A percentile compares a stretch with the other conserved stretches of the same genome.
phyloP scores from a whole-genome alignment of 2,329 filamentous ascomycete species.

The Hirsutella minnesotensis region DNA sequence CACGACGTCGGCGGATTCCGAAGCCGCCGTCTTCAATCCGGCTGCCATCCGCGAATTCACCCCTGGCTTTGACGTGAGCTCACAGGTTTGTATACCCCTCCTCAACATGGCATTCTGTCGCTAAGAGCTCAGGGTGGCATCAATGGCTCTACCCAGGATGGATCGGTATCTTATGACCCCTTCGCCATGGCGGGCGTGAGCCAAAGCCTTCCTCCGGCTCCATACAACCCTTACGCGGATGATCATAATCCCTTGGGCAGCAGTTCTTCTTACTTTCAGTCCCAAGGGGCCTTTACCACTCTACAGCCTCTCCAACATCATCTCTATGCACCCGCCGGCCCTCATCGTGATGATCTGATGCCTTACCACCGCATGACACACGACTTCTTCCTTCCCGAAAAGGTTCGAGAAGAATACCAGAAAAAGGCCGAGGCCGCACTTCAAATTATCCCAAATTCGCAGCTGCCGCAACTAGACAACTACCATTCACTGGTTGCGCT shows the following conservation, averaged over 20 bases:
- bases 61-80: constrained; percentile 41
- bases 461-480: constrained; percentile 69
- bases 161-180: constrained; percentile 40
- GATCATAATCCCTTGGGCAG: constrained; percentile 50
- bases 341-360: constrained; percentile 68
- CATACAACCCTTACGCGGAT: constrained; percentile 67
- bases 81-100: constrained; percentile 25
- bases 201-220: constrained; percentile 37
- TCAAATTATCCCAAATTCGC: constrained; percentile 69
- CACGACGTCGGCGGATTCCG: constrained; percentile 25
- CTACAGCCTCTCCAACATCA: constrained; percentile 75
- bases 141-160: constrained; percentile 38
- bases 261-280: constrained; percentile 54
- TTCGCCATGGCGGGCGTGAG: constrained; percentile 48
- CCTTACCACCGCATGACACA: constrained; percentile 79
- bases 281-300: constrained; percentile 38
- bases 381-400: constrained; percentile 85
- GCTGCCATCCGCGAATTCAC: constrained; percentile 48
- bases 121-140: constrained; percentile 19
- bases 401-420: constrained; percentile 76
- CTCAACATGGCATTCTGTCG: background rate
- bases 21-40: constrained; percentile 40
- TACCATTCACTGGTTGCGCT: constrained; percentile 89
- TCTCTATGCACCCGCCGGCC: constrained; percentile 77
- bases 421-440: constrained; percentile 77